These are phyloP conservation scores for Colletotrichum scovillei DNA, from an alignment of 2,329 filamentous ascomycete genomes.

Conservation along the genomic window DNA sequence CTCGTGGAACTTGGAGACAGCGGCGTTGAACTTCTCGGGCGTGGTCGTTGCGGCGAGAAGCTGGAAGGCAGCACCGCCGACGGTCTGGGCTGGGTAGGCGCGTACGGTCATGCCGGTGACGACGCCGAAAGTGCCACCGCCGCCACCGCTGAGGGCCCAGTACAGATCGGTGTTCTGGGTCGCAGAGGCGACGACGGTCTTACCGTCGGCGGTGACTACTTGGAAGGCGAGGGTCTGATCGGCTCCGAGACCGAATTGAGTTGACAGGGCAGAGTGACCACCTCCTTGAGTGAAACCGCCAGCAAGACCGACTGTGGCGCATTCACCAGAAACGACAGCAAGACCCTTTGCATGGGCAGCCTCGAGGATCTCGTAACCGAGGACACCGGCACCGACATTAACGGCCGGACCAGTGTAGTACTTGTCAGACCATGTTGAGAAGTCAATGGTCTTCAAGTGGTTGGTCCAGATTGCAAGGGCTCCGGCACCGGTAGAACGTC, in stretches of 20 bases:
- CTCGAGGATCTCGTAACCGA: slow-evolving; percentile 57
- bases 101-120: slow-evolving; percentile 62
- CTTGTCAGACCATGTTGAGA: slow-evolving; percentile 49
- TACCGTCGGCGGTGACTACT: slow-evolving; percentile 57
- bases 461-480: slow-evolving; percentile 53
- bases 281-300: slow-evolving; percentile 62
- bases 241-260: slow-evolving; percentile 57
- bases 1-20: slow-evolving; percentile 55
- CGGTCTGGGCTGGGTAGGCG: slow-evolving; percentile 54
- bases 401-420: slow-evolving; percentile 64
- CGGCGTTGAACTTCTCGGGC: slow-evolving; percentile 58
- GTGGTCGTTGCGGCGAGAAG: slow-evolving; percentile 44
- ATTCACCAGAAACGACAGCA: slow-evolving; percentile 34
- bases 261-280: slow-evolving; percentile 56
- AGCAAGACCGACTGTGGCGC: slow-evolving; percentile 44
- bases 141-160: slow-evolving; percentile 65
- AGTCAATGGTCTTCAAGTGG: slow-evolving; percentile 53
- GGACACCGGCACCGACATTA: slow-evolving; percentile 64
- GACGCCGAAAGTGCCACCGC: slow-evolving; percentile 63
- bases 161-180: slow-evolving; percentile 60
- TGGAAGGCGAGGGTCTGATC: slow-evolving; percentile 60
- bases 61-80: slow-evolving; percentile 56
- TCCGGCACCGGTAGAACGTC: slow-evolving; percentile 51
- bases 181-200: slow-evolving; percentile 53
- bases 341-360: slow-evolving; percentile 45